phyloP scores from a whole-genome alignment of 805 yeast genomes.

The Barnettozyma californica region DNA sequence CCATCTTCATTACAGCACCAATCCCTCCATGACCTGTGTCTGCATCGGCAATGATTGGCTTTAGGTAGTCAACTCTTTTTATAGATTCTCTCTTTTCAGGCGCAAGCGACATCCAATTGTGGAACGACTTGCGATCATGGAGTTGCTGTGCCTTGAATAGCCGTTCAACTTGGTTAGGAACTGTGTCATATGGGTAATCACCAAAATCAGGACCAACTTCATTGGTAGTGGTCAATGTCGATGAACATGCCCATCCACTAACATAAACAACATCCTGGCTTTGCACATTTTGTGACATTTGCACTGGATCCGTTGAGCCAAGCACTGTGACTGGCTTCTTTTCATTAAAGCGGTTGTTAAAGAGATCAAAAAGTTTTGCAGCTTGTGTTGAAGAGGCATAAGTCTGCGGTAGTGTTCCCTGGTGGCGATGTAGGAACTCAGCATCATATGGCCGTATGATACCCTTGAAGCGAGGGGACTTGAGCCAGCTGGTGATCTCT shows the following conservation, averaged over 20 bases:
- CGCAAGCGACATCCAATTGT: slow-evolving; percentile 30
- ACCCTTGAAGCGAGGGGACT: slow-evolving; percentile 39
- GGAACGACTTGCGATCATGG: slow-evolving; percentile 48
- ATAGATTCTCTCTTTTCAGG: slow-evolving; percentile 16
- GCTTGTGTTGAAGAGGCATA: slow-evolving; percentile 51
- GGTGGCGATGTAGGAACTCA: slow-evolving; percentile 43
- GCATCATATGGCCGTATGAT: slow-evolving; percentile 50
- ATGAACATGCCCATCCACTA: slow-evolving; percentile 60
- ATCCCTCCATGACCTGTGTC: slow-evolving; percentile 66
- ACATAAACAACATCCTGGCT: slow-evolving; percentile 50
- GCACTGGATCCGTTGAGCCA: slow-evolving; percentile 60
- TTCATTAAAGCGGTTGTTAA: slow-evolving; percentile 36
- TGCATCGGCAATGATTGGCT: slow-evolving; percentile 63
- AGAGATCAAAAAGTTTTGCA: slow-evolving; percentile 40
- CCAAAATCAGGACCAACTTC: slow-evolving; percentile 66
- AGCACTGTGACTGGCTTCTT: slow-evolving; percentile 48
- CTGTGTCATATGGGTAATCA: slow-evolving; percentile 65
- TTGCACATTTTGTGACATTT: slow-evolving; percentile 49
- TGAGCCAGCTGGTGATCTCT: slow-evolving; percentile 39
- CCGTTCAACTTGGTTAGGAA: slow-evolving; percentile 61
- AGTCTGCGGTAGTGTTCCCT: slow-evolving; percentile 38
- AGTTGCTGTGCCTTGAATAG: slow-evolving; percentile 51
- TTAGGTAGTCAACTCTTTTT: slow-evolving; percentile 41
- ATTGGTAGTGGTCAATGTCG: slow-evolving; percentile 52
- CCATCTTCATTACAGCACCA: slow-evolving; percentile 58